Evolutionary conservation across 2,329 filamentous ascomycete species (phyloP).

Genomic region (Ophiostoma australiae): DNA sequence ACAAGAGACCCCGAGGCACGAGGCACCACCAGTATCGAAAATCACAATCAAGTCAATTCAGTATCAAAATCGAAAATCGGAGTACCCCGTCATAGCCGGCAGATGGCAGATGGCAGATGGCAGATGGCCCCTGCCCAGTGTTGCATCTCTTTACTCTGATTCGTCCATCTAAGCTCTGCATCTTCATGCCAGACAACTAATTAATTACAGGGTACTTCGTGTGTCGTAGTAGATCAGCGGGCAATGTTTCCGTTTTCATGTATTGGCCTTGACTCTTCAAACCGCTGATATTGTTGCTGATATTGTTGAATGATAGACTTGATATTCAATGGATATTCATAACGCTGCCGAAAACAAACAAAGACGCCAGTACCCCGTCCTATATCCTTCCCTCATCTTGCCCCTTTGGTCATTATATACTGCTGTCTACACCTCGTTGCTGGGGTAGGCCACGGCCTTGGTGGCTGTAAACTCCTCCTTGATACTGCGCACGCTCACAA

Average conservation of each 20-base stretch:
- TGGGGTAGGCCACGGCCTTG: slow-evolving; percentile 61
- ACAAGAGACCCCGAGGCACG: background rate
- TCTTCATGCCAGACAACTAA: background rate
- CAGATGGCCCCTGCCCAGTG: background rate
- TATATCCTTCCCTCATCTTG: background rate
- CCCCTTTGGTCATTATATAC: background rate
- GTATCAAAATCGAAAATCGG: background rate
- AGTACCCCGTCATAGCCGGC: background rate
- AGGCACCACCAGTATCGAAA: background rate
- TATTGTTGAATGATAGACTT: background rate
- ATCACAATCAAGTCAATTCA: background rate
- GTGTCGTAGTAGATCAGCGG: background rate
- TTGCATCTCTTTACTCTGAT: slow-evolving; percentile 20
- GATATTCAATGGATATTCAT: background rate
- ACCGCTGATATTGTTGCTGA: background rate
- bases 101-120: background rate
- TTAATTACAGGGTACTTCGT: background rate
- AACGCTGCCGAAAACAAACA: slow-evolving; percentile 2
- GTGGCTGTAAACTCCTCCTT: slow-evolving; percentile 69
- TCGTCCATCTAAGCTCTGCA: background rate
- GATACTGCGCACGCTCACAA: slow-evolving; percentile 48
- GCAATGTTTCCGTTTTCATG: background rate
- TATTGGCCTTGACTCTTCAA: background rate
- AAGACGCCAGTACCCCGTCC: background rate
- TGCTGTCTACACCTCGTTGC: slow-evolving; percentile 58